A percentile compares a stretch with the other conserved stretches of the same genome.
Conservation (phyloP, 768 basidiomycete species). For the Hemileccinum rubropunctum region DNA sequence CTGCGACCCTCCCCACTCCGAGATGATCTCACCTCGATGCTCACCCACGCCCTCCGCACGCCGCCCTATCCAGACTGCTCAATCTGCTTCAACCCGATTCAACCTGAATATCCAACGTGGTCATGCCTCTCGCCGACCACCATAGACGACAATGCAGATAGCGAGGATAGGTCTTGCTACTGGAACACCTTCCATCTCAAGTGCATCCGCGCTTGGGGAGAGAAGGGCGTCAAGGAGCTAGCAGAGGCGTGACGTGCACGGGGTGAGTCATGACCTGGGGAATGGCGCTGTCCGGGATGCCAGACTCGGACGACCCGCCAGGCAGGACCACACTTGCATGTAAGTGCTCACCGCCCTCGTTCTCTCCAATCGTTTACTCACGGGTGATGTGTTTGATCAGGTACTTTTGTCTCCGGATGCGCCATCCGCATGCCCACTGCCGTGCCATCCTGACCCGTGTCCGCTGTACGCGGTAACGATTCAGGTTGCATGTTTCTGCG, state of each 20-base stretch:
- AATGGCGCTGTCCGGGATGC: conserved; percentile 96
- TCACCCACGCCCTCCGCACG: conserved; percentile 62
- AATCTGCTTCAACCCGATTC: conserved; percentile 80
- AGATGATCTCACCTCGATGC: conserved; percentile 73
- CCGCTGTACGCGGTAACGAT: conserved; percentile 87
- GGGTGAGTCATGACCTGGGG: conserved; percentile 64
- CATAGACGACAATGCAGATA: neutral
- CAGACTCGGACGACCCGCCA: conserved; percentile 79
- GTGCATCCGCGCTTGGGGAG: conserved; percentile 87
- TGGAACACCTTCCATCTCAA: conserved; percentile 91
- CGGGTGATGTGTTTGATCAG: conserved; percentile 33
- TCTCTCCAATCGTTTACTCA: too few species aligned
- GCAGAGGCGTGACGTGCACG: conserved; percentile 70
- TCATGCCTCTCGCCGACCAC: conserved; percentile 66
- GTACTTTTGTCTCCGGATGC: conserved; percentile 80
- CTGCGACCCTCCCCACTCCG: conserved; percentile 14
- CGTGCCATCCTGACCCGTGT: conserved; percentile 95
- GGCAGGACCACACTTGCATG: conserved; percentile 65
- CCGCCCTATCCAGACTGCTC: conserved; percentile 77
- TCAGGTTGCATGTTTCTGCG: conserved; percentile 78
- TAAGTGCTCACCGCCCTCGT: conserved; percentile 22
- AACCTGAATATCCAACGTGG: conserved; percentile 81
- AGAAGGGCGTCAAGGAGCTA: conserved; percentile 71
- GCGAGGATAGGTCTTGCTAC: conserved; percentile 50
- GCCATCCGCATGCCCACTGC: conserved; percentile 82